Evolutionary conservation across 345 rosid species (phyloP).

Genomic region (Triadica sebifera): DNA sequence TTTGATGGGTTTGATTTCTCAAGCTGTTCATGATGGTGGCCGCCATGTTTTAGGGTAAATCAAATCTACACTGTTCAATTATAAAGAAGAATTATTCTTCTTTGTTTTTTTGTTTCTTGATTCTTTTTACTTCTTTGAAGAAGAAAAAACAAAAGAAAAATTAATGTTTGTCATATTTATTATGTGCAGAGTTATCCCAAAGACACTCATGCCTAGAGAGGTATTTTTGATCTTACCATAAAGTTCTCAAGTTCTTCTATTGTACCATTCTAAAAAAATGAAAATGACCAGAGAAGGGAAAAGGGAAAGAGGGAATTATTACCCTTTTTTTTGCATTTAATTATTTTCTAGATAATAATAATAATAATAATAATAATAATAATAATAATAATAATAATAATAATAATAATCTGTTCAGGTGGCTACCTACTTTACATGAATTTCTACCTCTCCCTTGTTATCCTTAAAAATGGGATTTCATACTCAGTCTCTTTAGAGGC

Average conservation of each 20-base stretch:
- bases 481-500: conserved; percentile 31
- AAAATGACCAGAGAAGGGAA: neutral
- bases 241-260: neutral
- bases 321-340: neutral
- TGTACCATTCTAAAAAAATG: neutral
- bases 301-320: neutral
- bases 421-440: conserved; percentile 34
- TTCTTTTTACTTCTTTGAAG: neutral
- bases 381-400: no score
- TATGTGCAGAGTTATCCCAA: conserved; percentile 32
- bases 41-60: conserved; percentile 82
- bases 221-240: conserved; percentile 21
- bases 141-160: no score
- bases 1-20: conserved; percentile 85
- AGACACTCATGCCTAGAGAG: conserved; percentile 41
- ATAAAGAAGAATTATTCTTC: neutral
- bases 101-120: no score
- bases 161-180: conserved; percentile 32
- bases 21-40: conserved; percentile 79
- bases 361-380: no score
- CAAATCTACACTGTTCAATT: neutral
- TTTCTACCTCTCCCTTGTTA: conserved; percentile 60
- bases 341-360: neutral
- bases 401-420: no score
- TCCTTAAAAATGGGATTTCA: conserved; percentile 32